These are phyloP conservation scores for Amylocarpus encephaloides DNA, from an alignment of 2,329 filamentous ascomycete species.

Conservation along the genomic window DNA sequence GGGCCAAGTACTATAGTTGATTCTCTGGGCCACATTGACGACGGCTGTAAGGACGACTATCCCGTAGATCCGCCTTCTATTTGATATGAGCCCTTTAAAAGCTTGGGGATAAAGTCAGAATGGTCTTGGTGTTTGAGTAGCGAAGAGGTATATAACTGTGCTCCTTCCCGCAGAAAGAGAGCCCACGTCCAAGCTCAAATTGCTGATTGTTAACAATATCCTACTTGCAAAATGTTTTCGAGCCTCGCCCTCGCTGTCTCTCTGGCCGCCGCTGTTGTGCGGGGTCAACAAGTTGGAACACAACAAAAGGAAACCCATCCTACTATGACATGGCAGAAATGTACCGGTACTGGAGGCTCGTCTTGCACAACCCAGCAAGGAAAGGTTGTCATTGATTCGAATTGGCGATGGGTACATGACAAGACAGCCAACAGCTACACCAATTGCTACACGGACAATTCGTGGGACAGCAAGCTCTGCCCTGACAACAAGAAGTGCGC, in stretches of 20 bases:
- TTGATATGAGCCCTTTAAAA: not conserved
- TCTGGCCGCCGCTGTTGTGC: constrained; percentile 35
- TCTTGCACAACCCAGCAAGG: constrained; percentile 41
- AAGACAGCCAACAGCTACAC: constrained; percentile 32
- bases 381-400: constrained; percentile 46
- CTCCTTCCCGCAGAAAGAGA: not conserved
- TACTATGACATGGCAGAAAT: constrained; percentile 44
- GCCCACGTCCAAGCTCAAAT: not conserved
- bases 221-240: constrained; percentile 19
- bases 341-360: constrained; percentile 34
- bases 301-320: constrained; percentile 44
- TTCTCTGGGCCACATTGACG: constrained; percentile 1
- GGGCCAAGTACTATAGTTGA: not conserved
- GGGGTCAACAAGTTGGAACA: constrained; percentile 44
- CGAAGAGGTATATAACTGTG: not conserved
- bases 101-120: not conserved
- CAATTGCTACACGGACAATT: constrained; percentile 37
- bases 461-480: constrained; percentile 37
- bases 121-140: not conserved
- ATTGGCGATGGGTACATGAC: constrained; percentile 52
- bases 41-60: constrained; percentile 11
- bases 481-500: constrained; percentile 39
- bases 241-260: constrained; percentile 36
- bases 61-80: constrained; percentile 9
- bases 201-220: not conserved